Conservation (phyloP, 176 grass and related monocot genomes). For the Oryza australiensis region DNA sequence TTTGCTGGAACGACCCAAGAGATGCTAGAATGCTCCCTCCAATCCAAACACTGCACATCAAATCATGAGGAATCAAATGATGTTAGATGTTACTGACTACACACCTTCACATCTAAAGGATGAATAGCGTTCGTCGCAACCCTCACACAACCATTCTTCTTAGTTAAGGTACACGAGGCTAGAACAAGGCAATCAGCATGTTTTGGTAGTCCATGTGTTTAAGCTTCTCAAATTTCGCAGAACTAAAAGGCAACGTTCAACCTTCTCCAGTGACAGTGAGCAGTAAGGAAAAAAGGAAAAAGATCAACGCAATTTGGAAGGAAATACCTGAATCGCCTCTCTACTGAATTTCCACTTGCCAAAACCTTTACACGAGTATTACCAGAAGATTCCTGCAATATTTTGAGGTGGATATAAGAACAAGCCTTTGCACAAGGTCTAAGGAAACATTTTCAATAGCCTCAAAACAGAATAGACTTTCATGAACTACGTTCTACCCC, state of each 20-base stretch:
- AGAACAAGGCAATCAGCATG: neutral
- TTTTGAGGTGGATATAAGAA: slow-evolving; percentile 37
- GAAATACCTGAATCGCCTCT: slow-evolving; percentile 90
- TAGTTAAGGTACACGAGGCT: too few species aligned
- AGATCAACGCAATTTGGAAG: neutral
- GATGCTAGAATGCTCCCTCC: slow-evolving; percentile 99
- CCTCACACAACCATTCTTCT: too few species aligned
- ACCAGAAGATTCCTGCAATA: slow-evolving; percentile 81
- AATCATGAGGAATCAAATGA: neutral
- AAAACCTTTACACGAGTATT: slow-evolving; percentile 97
- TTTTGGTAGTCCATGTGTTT: neutral
- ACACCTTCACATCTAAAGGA: too few species aligned
- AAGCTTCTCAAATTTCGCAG: neutral
- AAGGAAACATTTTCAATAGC: slow-evolving; percentile 11
- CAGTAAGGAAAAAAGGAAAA: neutral
- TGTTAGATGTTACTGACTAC: too few species aligned
- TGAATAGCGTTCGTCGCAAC: too few species aligned
- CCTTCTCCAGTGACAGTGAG: neutral
- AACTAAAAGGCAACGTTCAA: slow-evolving; percentile 1
- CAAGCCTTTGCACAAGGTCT: neutral
- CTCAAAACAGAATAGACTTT: neutral
- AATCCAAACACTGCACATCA: slow-evolving; percentile 85
- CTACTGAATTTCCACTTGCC: slow-evolving; percentile 89
- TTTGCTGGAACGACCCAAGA: slow-evolving; percentile 99
- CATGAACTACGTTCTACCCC: neutral